Evolutionary conservation across 345 rosid species (phyloP), one percentile per base, ranked within the genome.

Genomic region (Gossypium sturtianum): DNA sequence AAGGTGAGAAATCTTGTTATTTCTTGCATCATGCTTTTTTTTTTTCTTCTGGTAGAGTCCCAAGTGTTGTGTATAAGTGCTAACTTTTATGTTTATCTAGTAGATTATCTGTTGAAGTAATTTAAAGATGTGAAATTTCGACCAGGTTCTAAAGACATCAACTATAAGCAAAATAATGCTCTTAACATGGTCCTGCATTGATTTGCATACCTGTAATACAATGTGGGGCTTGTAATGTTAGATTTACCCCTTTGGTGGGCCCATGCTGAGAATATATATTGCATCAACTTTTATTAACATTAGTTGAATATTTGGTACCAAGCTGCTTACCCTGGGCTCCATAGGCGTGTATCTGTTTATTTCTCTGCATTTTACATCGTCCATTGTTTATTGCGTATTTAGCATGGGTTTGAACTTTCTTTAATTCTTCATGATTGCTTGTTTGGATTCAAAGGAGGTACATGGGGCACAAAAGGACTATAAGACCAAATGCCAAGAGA

Each of bases 381-480:
- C 51, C 44, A 3, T 8, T 38, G 4, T 49, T 51, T 9, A 38
- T 22, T 69, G 16, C 23, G 52, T 27, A 51, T 27, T 51, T 69
- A 67, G 71, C 43, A 25, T 25, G 10, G 16, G 9, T 49, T 49
- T 49, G 34, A 19, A 19, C 49, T 41, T 64, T 47, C 54, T n/a
- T 67, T 4, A 48, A 25, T 29, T 27, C 25, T 69, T 49, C 22
- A 29, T 52, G 73, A 29, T 70, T 56, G 64, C 66, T 5, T 48
- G 34, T 76, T 22, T 2, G 77, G 65, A 49, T 74, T 78, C 25
- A 27, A 79, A 93, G 98, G 98, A 86, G 99, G 83, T 96, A 91
- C 82, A 85, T 87, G 84, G 97, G 97, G 75, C 98, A 96, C 83
- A 89, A 89, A 87, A 91, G 99, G 82, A 93, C 95, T 68, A 93